These are phyloP conservation scores for Kwoniella newhampshirensis DNA, from an alignment of 768 basidiomycete genomes.

Conservation along the genomic window DNA sequence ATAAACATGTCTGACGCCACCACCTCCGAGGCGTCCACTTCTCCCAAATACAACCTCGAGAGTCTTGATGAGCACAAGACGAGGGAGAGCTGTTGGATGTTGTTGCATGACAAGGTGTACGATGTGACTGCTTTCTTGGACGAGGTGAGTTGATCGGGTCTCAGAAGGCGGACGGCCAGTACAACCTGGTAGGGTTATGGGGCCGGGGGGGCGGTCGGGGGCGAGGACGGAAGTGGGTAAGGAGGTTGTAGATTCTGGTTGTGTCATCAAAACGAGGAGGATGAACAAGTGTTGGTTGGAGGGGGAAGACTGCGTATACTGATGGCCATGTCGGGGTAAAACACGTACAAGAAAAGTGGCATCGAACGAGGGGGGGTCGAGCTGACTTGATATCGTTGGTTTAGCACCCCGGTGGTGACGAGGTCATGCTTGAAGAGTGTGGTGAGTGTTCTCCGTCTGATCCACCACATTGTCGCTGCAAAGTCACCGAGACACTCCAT, in stretches of 20 bases:
- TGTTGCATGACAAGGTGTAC: conserved; percentile 89
- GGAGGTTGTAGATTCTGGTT: too few relatives aligned
- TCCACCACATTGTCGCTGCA: too few relatives aligned
- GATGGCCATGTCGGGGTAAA: too few relatives aligned
- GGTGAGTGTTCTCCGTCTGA: conserved; percentile 54
- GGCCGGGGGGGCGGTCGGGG: too few relatives aligned
- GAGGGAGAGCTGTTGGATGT: conserved; percentile 75
- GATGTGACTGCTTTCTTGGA: conserved; percentile 90
- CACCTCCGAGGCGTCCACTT: neutral
- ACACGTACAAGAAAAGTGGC: neutral
- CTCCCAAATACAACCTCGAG: conserved; percentile 56
- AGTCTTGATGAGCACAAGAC: conserved; percentile 74
- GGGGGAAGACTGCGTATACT: too few relatives aligned
- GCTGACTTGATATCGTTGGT: conserved; percentile 16
- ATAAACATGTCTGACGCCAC: neutral
- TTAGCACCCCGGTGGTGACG: conserved; percentile 96
- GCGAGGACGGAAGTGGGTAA: too few relatives aligned
- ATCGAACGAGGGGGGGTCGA: neutral
- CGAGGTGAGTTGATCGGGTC: conserved; percentile 77
- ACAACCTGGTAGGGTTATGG: too few relatives aligned
- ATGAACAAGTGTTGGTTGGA: too few relatives aligned
- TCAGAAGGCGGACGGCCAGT: neutral
- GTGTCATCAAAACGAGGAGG: too few relatives aligned
- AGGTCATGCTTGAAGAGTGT: conserved; percentile 89
- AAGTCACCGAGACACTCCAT: too few relatives aligned